Base-by-base conservation (phyloP, 73 alveolate species). In the Tetrahymena borealis region DNA sequence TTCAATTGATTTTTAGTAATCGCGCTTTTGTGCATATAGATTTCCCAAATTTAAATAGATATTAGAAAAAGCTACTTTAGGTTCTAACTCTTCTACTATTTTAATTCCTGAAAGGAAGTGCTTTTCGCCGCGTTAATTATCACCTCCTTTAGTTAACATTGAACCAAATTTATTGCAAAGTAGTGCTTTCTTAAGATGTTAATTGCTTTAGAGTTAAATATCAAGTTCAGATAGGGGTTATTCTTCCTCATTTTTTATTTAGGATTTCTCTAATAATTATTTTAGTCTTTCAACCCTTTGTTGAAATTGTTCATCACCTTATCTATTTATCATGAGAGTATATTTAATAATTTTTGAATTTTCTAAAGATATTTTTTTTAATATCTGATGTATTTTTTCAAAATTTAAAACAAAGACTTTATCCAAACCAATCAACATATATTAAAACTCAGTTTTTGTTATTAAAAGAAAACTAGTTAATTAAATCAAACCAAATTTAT, bases 21-120 rank as follows among this genome's bases (percentile, higher is more conserved):
- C 77, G 36, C 95, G 92, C 43, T 78, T 20, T 36, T 91, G 78
- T 8, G 96, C 97, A 41, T 92, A 85, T 8, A 77, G 78, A 94
- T 95, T 95, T 20, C 96, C 98, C 8, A 91, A 31, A 60, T 95
- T 95, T 91, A 94, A 85, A 32, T 91, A 78, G 18, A 93, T 91
- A n/a, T 95, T 94, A n/a, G 93, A 40, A 60, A 93, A 39, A 9
- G 41, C n/a, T 6, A 60, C 13, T 24, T 11, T 32, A 60, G 85
- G 92, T 5, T 91, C 33, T 2, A 32, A 33, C 16, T 85, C 91
- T 43, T 90, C 93, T 7, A 94, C 33, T 20, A 90, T 33, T 20
- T 94, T 24, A n/a, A 78, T 39, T 15, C 96, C 96, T 32, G 24
- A 41, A 9, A 91, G n/a, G 43, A 95, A 94, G 38, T 91, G 94